Evolutionary conservation across 2,329 filamentous ascomycete species (phyloP).

Genomic region (Hypoxylon sp.): DNA sequence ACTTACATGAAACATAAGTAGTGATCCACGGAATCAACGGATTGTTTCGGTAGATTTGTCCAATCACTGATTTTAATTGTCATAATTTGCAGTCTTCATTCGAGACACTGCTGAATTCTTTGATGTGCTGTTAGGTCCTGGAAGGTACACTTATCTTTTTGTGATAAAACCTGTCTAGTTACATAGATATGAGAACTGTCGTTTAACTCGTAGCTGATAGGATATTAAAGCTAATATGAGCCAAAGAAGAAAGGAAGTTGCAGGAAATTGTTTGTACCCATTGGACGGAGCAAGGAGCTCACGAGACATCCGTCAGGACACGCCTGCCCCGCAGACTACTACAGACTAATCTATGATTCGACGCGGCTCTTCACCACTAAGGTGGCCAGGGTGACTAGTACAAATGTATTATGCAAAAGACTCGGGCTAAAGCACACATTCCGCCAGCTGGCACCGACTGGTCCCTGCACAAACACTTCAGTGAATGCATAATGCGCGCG

Average conservation of each 20-base stretch:
- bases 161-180: background rate
- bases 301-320: constrained; percentile 35
- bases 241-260: background rate
- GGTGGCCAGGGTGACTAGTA: constrained; percentile 23
- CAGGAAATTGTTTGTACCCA: constrained; percentile 9
- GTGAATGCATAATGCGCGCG: constrained; percentile 33
- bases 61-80: background rate
- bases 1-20: background rate
- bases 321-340: constrained; percentile 38
- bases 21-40: background rate
- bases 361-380: constrained; percentile 35
- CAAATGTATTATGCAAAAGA: constrained; percentile 39
- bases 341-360: constrained; percentile 40
- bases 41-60: background rate
- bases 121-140: background rate
- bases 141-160: background rate
- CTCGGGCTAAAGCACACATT: constrained; percentile 25
- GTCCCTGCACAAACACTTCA: constrained; percentile 28
- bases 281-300: constrained; percentile 20
- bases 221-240: constrained; percentile 2
- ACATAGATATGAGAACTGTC: background rate
- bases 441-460: constrained; percentile 31
- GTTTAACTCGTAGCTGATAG: background rate
- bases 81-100: constrained; percentile 8
- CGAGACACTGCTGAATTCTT: background rate